Percentiles rank a stretch among this genome's conserved stretches.
Conservation (phyloP, 306 rosid genomes). For the Amphicarpaea edgeworthii region DNA sequence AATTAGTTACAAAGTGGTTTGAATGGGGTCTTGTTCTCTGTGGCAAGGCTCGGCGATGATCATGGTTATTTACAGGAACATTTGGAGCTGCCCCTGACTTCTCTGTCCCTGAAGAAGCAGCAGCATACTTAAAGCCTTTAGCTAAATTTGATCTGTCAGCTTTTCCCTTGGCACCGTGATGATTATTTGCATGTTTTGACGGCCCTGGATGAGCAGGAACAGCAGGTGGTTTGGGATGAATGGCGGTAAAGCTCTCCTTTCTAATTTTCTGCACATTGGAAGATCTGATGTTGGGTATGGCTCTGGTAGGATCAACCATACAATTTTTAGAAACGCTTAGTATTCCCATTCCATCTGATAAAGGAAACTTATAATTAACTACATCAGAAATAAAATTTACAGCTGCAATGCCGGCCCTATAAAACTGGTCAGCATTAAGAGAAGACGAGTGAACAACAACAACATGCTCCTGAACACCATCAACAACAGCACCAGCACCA, state of each 20-base stretch:
- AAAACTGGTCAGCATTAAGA: conserved; percentile 68
- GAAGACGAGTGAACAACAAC: conserved; percentile 47
- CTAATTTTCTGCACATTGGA: conserved; percentile 69
- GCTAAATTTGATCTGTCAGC: conserved; percentile 52
- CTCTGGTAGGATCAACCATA: conserved; percentile 73
- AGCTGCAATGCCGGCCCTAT: conserved; percentile 80
- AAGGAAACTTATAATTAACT: conserved; percentile 68
- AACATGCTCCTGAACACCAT: conserved; percentile 52
- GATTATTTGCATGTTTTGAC: conserved; percentile 53
- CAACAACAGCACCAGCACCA: conserved; percentile 50
- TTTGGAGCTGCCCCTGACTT: conserved; percentile 52
- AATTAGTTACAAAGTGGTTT: conserved; percentile 57
- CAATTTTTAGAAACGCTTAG: conserved; percentile 57
- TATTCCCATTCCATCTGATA: conserved; percentile 70
- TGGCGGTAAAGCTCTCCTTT: conserved; percentile 60
- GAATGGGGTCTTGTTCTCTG: conserved; percentile 60
- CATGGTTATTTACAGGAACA: conserved; percentile 51
- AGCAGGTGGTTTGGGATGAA: conserved; percentile 68
- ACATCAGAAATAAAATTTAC: conserved; percentile 81
- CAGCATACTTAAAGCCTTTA: conserved; percentile 60
- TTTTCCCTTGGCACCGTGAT: conserved; percentile 64
- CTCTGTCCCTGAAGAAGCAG: conserved; percentile 53
- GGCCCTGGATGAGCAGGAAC: conserved; percentile 51
- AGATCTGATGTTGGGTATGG: conserved; percentile 61
- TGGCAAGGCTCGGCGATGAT: conserved; percentile 53